These are phyloP conservation scores for Dillenia turbinata DNA, from an alignment of 164 flowering plant genomes.

Conservation along the genomic window DNA sequence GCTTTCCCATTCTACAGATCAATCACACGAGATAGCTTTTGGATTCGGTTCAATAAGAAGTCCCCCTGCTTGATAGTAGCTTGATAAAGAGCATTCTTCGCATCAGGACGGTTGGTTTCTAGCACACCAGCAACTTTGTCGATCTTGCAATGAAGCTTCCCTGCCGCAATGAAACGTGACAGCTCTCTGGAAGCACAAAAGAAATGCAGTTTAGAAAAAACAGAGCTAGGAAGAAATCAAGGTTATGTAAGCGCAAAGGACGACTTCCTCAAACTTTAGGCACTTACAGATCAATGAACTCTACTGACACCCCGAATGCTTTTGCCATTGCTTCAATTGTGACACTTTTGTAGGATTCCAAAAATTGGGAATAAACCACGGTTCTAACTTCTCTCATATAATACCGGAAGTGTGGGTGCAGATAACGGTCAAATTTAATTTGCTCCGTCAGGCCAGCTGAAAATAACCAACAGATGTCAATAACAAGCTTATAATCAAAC, in stretches of 20 bases:
- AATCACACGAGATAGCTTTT: conserved; percentile 91
- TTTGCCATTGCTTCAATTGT: conserved; percentile 98
- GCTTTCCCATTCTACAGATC: conserved; percentile 45
- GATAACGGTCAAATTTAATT: conserved; percentile 81
- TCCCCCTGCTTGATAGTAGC: conserved; percentile 98
- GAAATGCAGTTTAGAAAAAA: not conserved
- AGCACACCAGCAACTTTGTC: conserved; percentile 98
- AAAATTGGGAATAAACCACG: conserved; percentile 91
- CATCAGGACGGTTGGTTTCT: conserved; percentile 94
- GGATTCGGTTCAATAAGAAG: conserved; percentile 83
- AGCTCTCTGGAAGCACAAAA: conserved; percentile 59
- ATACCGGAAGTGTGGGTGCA: conserved; percentile 92
- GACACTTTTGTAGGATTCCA: conserved; percentile 97
- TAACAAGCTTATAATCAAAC: no score
- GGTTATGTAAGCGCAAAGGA: no score
- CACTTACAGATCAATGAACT: conserved; percentile 92
- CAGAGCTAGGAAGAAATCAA: not conserved
- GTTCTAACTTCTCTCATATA: conserved; percentile 94
- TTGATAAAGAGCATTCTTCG: conserved; percentile 95
- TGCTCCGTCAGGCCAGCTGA: conserved; percentile 89
- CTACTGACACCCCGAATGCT: conserved; percentile 90
- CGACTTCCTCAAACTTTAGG: no score
- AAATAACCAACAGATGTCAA: not conserved
- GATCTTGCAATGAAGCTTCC: conserved; percentile 97
- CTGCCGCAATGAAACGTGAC: conserved; percentile 95